Evolutionary conservation across 1,284 basidiomycete species (phyloP), one percentile per base, ranked within the genome.

Genomic region (Fomes fomentarius): DNA sequence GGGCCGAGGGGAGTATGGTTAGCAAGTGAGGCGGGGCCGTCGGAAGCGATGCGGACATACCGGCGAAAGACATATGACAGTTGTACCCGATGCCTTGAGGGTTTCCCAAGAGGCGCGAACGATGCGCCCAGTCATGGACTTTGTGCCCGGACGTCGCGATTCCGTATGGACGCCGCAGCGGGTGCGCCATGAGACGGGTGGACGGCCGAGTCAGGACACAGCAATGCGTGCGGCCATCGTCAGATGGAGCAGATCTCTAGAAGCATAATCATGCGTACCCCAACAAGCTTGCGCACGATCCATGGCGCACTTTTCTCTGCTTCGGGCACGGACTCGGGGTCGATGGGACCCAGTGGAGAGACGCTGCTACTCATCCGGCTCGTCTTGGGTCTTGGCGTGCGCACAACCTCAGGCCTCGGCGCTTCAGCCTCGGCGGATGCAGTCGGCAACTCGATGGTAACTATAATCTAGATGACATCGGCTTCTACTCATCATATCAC

Each of bases 41-140:
- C 28, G 47, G 39, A 25, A 50, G 8, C 38, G 17, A 30, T 24
- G 34, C 31, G 47, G 37, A 73, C 78, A 61, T 64, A 84, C 83
- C 52, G 84, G 83, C 7, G 83, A 85, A 41, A 86, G 74, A 66
- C 84, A 87, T 14, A 86, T 66, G 17, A 86, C 75, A 50, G 70
- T 83, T 3, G 80, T 84, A 15, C 84, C 83, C 22, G 83, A 77
- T 1, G 84, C 82, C 43, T 81, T 74, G 28, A 86, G 67, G 22
- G 82, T 80, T 69, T 85, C 82, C 66, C 83, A 84, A 4, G 83
- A 82, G 11, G 83, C 83, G 74, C 84, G 77, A n/a, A 84, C 81
- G 51, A 87, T 82, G 50, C 84, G 71, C 11, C 85, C 84, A 4
- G 83, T 82, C 76, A 86, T 81, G 6, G 83, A 83, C 83, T 85